A percentile compares a stretch with the other conserved stretches of the same genome.
Evolutionary conservation across 2,329 filamentous ascomycete species (phyloP).

Genomic region (Helotiales sp.): DNA sequence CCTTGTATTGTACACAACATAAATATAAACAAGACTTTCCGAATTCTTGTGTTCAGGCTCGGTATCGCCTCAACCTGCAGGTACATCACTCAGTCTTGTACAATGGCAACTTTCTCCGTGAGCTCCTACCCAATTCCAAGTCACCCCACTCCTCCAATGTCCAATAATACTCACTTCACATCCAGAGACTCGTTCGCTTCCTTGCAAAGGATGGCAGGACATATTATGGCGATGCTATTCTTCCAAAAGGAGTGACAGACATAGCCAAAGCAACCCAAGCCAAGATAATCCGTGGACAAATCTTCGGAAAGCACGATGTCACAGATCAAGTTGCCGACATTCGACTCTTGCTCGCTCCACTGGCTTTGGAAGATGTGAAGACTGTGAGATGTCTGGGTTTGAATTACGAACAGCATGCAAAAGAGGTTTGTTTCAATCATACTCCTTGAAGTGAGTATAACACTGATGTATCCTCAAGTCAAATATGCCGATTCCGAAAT

Average conservation of each 20-base stretch:
- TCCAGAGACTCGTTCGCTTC: slow-evolving; percentile 73
- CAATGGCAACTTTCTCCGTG: slow-evolving; percentile 54
- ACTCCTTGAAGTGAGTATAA: background rate
- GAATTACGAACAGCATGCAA: slow-evolving; percentile 75
- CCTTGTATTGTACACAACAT: slow-evolving; percentile 9
- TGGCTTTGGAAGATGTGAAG: slow-evolving; percentile 65
- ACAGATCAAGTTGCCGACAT: slow-evolving; percentile 65
- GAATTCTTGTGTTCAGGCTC: background rate
- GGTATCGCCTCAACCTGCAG: too few species aligned
- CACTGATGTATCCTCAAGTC: slow-evolving; percentile 48
- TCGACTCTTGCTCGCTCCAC: slow-evolving; percentile 63
- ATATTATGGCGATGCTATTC: slow-evolving; percentile 77
- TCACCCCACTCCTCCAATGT: background rate
- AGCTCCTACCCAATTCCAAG: slow-evolving; percentile 30
- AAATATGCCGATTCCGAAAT: slow-evolving; percentile 70
- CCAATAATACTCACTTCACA: slow-evolving; percentile 15
- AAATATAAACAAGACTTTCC: background rate
- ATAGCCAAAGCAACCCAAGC: slow-evolving; percentile 65
- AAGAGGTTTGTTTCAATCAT: slow-evolving; percentile 54
- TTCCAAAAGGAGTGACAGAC: slow-evolving; percentile 64
- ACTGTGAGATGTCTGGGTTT: slow-evolving; percentile 73
- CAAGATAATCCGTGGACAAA: slow-evolving; percentile 65
- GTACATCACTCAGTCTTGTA: background rate
- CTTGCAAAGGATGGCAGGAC: slow-evolving; percentile 70
- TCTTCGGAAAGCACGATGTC: slow-evolving; percentile 68